These are phyloP conservation scores for Cucurbita ficifolia DNA, from an alignment of 306 rosid species.

Conservation along the genomic window DNA sequence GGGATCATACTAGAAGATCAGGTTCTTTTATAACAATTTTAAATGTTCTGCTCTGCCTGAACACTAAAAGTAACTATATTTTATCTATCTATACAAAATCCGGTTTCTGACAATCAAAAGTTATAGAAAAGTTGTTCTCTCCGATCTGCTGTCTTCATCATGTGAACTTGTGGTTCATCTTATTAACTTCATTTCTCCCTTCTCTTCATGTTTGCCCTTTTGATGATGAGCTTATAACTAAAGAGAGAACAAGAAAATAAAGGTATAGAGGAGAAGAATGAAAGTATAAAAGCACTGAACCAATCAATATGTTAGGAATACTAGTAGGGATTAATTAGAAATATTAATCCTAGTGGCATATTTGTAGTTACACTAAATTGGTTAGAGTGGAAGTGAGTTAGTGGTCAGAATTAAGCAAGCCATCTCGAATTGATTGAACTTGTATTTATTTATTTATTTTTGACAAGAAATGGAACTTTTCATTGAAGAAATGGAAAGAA, in stretches of 20 bases:
- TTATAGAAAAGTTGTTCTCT: background rate
- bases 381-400: too few relatives aligned
- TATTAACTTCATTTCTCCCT: background rate
- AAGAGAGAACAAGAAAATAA: background rate
- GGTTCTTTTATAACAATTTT: conserved; percentile 22
- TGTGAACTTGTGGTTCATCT: background rate
- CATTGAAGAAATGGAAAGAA: background rate
- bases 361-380: too few relatives aligned
- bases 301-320: background rate
- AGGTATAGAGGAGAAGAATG: background rate
- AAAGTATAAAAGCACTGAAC: too few relatives aligned
- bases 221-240: background rate
- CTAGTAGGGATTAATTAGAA: too few relatives aligned
- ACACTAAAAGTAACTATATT: background rate
- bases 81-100: too few relatives aligned
- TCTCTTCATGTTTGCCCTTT: background rate
- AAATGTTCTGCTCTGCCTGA: background rate
- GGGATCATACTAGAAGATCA: conserved; percentile 86
- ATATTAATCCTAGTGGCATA: too few relatives aligned
- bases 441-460: too few relatives aligned
- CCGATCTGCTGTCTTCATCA: background rate
- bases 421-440: too few relatives aligned
- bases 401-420: too few relatives aligned
- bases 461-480: background rate
- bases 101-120: background rate